Evolutionary conservation across 306 rosid genomes (phyloP).

Genomic region (Prunus armeniaca): DNA sequence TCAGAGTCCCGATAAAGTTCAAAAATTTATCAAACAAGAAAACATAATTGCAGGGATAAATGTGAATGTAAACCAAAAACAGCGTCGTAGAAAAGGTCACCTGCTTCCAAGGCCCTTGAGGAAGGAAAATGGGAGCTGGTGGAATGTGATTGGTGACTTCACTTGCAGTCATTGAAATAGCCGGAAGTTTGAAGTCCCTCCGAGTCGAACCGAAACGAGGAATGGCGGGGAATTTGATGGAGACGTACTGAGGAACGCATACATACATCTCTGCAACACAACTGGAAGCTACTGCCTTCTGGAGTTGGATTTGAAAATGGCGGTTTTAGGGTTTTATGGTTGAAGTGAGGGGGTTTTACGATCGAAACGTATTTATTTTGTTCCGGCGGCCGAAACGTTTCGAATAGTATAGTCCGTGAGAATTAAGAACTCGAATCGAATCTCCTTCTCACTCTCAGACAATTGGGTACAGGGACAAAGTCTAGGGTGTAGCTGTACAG

Average conservation of each 20-base stretch:
- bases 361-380: neutral
- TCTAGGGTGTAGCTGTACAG: too few species aligned
- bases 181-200: conserved; percentile 23
- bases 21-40: conserved; percentile 7
- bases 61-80: neutral
- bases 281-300: neutral
- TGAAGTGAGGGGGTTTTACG: neutral
- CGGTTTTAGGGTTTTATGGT: neutral
- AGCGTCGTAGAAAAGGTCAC: conserved; percentile 18
- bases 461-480: too few species aligned
- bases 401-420: too few species aligned
- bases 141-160: conserved; percentile 48
- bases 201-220: conserved; percentile 20
- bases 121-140: conserved; percentile 80
- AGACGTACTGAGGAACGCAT: conserved; percentile 33
- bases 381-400: neutral
- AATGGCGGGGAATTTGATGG: conserved; percentile 27
- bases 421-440: too few species aligned
- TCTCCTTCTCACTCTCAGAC: too few species aligned
- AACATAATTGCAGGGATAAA: neutral
- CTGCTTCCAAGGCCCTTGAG: conserved; percentile 95
- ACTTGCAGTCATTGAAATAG: conserved; percentile 31
- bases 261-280: conserved; percentile 27
- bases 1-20: neutral
- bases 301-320: neutral